phyloP scores from a whole-genome alignment of 176 grass and related monocot species.

The Avena insularis region DNA sequence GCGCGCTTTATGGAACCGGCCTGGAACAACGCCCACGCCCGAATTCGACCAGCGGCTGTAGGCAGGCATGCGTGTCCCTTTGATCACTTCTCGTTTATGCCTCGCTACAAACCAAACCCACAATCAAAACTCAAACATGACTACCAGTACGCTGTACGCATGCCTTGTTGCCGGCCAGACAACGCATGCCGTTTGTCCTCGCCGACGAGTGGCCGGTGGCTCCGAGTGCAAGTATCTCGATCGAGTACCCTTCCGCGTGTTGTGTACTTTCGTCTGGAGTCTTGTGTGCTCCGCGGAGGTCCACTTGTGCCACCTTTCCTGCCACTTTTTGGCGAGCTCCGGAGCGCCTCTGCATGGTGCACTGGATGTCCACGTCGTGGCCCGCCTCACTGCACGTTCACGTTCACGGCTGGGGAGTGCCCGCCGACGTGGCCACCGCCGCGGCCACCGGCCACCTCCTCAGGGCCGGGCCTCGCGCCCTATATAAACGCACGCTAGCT shows the following conservation, averaged over 20 bases:
- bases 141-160: neutral
- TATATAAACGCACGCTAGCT: neutral
- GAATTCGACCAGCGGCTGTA: neutral
- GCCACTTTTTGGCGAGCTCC: neutral
- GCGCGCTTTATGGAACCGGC: too few species aligned
- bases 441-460: neutral
- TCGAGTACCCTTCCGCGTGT: neutral
- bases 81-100: neutral
- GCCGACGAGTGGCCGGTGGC: neutral
- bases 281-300: neutral
- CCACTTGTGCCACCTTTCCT: neutral
- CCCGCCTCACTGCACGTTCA: neutral
- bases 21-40: neutral
- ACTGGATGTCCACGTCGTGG: conserved; percentile 27
- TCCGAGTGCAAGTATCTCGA: neutral
- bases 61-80: neutral
- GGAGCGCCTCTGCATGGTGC: neutral
- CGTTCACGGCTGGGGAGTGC: neutral
- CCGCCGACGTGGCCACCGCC: conserved; percentile 27
- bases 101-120: neutral
- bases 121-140: neutral
- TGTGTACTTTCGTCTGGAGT: neutral
- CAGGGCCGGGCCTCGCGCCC: neutral
- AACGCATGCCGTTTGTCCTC: neutral
- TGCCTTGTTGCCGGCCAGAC: too few species aligned